Percentiles rank a stretch among this genome's conserved stretches.
Evolutionary conservation across 306 rosid genomes (phyloP).

Genomic region (Echinosophora koreensis): DNA sequence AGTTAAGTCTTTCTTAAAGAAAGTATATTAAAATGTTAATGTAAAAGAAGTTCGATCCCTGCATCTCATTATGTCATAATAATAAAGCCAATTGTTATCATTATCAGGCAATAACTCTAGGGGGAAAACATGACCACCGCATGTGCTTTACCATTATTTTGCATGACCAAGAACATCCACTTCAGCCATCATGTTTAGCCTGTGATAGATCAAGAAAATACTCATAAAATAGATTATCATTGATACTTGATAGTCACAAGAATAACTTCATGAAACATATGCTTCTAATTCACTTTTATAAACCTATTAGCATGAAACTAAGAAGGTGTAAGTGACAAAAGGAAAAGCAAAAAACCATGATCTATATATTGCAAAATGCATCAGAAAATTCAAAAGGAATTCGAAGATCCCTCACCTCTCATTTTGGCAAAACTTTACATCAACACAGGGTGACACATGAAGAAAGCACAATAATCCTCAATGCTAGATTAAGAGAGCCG

Average conservation of each 20-base stretch:
- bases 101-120: slow-evolving; percentile 7
- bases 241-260: slow-evolving; percentile 9
- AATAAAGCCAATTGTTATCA: slow-evolving; percentile 24
- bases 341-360: slow-evolving; percentile 4
- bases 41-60: neutral
- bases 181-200: slow-evolving; percentile 95
- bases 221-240: slow-evolving; percentile 25
- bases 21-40: slow-evolving; percentile 8
- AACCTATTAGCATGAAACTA: slow-evolving; percentile 8
- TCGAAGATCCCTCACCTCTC: slow-evolving; percentile 76
- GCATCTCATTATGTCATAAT: slow-evolving; percentile 7
- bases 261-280: slow-evolving; percentile 27
- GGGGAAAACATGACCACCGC: slow-evolving; percentile 17
- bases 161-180: slow-evolving; percentile 97
- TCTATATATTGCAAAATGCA: slow-evolving; percentile 21
- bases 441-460: slow-evolving; percentile 45
- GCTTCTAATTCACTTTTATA: neutral
- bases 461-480: slow-evolving; percentile 51
- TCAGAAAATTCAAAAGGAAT: slow-evolving; percentile 47
- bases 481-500: slow-evolving; percentile 43
- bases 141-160: slow-evolving; percentile 73
- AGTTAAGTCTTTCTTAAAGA: neutral
- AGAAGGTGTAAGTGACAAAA: slow-evolving; percentile 31
- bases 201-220: slow-evolving; percentile 52
- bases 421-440: slow-evolving; percentile 79